Evolutionary conservation across 192 early-diverging fungal genomes (phyloP).

Genomic region (Entrophospora sp.): DNA sequence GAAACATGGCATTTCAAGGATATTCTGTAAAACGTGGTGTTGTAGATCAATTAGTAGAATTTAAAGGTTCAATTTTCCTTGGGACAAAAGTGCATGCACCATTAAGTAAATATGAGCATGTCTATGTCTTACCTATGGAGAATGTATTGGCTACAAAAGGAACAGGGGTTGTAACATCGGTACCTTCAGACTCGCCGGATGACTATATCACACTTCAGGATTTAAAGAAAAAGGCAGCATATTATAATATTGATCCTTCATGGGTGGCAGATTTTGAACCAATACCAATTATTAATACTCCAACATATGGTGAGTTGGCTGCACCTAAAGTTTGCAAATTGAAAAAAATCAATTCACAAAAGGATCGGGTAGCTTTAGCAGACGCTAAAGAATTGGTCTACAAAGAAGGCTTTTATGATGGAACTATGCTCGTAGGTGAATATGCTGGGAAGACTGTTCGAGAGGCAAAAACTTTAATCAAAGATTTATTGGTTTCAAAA

Average conservation of each 20-base stretch:
- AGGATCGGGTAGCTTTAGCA: slow-evolving; percentile 87
- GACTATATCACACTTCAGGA: slow-evolving; percentile 90
- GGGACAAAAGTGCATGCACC: slow-evolving; percentile 90
- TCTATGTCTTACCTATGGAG: slow-evolving; percentile 97
- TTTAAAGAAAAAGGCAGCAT: slow-evolving; percentile 87
- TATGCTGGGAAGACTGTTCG: slow-evolving; percentile 76
- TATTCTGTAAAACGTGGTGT: slow-evolving; percentile 64
- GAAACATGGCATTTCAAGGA: slow-evolving; percentile 96
- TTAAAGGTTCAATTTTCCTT: slow-evolving; percentile 72
- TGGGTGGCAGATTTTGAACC: slow-evolving; percentile 85
- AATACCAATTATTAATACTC: slow-evolving; percentile 79
- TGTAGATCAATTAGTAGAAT: slow-evolving; percentile 58
- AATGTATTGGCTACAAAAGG: slow-evolving; percentile 92
- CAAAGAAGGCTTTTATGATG: slow-evolving; percentile 97
- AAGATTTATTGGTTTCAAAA: slow-evolving; percentile 59
- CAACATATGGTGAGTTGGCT: slow-evolving; percentile 75
- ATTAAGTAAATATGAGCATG: slow-evolving; percentile 60
- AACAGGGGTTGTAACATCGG: slow-evolving; percentile 97
- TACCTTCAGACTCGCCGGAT: slow-evolving; percentile 97
- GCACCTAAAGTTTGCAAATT: slow-evolving; percentile 79
- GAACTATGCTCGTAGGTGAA: slow-evolving; percentile 77
- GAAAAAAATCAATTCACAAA: slow-evolving; percentile 94
- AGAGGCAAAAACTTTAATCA: slow-evolving; percentile 83
- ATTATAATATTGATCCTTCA: slow-evolving; percentile 78
- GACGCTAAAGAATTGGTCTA: slow-evolving; percentile 91